Conservation (phyloP, 306 rosid genomes). For the Myrica gale region DNA sequence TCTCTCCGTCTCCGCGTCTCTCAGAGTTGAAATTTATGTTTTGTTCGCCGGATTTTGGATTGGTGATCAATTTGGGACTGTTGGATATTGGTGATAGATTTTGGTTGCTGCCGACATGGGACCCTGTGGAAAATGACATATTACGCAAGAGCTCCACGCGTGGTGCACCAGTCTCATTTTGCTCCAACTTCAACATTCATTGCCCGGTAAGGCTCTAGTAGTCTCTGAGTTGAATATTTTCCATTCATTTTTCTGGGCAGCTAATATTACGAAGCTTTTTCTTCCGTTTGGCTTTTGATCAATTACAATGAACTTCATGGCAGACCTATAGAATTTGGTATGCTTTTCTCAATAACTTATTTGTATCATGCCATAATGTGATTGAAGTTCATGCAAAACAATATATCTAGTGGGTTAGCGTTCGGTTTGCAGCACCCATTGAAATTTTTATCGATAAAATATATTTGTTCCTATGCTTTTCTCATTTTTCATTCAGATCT, state of each 20-base stretch:
- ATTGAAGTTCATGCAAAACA: too few relatives aligned
- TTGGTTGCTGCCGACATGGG: slow-evolving; percentile 28
- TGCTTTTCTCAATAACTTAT: not conserved
- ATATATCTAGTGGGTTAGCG: not conserved
- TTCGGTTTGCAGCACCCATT: not conserved
- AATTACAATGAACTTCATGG: too few relatives aligned
- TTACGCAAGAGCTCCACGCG: slow-evolving; percentile 80
- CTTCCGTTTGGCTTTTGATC: too few relatives aligned
- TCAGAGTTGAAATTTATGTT: too few relatives aligned
- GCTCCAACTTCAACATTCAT: slow-evolving; percentile 90
- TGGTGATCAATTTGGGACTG: too few relatives aligned
- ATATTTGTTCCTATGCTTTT: too few relatives aligned
- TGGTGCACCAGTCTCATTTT: slow-evolving; percentile 86
- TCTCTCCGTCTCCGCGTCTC: too few relatives aligned
- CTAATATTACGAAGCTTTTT: not conserved
- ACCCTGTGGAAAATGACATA: slow-evolving; percentile 88
- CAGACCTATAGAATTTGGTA: too few relatives aligned
- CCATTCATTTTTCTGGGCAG: not conserved
- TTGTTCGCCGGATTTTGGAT: too few relatives aligned
- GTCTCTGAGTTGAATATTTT: not conserved
- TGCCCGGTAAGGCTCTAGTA: slow-evolving; percentile 68
- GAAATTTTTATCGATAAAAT: not conserved
- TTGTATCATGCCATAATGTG: not conserved
- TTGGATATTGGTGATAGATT: too few relatives aligned
- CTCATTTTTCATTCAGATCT: too few relatives aligned